A percentile compares a stretch with the other conserved stretches of the same genome.
Conservation (phyloP, 2,329 filamentous ascomycete genomes). For the Fusarium albosuccineum region DNA sequence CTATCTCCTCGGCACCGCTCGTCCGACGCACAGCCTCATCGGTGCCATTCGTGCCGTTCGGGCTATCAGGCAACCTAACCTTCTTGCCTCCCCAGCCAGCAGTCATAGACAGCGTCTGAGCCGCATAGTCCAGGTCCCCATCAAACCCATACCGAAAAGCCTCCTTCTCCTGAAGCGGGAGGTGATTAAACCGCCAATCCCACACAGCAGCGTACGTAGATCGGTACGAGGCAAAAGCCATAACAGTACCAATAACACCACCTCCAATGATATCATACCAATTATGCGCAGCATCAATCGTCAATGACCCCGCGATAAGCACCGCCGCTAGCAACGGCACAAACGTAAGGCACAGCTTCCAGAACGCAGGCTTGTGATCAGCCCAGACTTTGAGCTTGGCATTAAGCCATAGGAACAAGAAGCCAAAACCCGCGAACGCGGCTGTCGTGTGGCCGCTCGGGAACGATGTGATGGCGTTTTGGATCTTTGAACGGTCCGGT, state of each 20-base stretch:
- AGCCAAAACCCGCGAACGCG: constrained; percentile 79
- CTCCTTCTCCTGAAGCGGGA: constrained; percentile 64
- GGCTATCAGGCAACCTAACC: constrained; percentile 28
- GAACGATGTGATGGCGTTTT: constrained; percentile 77
- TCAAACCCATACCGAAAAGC: constrained; percentile 48
- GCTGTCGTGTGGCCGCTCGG: constrained; percentile 81
- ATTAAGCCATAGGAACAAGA: constrained; percentile 79
- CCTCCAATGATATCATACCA: constrained; percentile 81
- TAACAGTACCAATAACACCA: constrained; percentile 72
- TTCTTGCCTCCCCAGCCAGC: constrained; percentile 46
- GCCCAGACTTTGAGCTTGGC: constrained; percentile 82
- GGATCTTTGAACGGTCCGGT: constrained; percentile 61
- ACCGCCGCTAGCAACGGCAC: constrained; percentile 27
- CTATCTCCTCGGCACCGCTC: constrained; percentile 37
- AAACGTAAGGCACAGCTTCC: constrained; percentile 73
- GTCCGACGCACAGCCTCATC: constrained; percentile 23
- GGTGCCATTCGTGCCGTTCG: constrained; percentile 21
- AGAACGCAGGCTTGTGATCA: constrained; percentile 79
- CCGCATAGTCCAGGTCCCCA: constrained; percentile 31
- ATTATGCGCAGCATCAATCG: constrained; percentile 81
- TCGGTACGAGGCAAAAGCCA: constrained; percentile 75
- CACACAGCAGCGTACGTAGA: constrained; percentile 77
- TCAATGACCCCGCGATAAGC: constrained; percentile 76
- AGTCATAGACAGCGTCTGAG: constrained; percentile 41
- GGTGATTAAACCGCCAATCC: constrained; percentile 76